Evolutionary conservation across 805 yeast genomes (phyloP).

Genomic region (Saccharomyces eubayanus): DNA sequence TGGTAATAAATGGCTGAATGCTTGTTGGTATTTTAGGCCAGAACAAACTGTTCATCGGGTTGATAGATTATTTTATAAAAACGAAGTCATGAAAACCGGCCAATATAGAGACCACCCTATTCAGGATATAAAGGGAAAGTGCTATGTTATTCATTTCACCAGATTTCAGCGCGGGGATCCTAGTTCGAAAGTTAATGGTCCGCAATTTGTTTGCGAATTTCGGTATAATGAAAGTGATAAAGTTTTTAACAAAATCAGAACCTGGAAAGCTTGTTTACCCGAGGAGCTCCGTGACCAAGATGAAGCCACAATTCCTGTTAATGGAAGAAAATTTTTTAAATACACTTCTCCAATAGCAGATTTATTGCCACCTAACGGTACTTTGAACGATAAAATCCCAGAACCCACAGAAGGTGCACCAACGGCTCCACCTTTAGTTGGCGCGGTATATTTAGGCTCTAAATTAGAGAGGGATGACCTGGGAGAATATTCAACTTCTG

Average conservation of each 20-base stretch:
- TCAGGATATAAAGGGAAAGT: slow-evolving; percentile 82
- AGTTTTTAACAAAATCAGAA: slow-evolving; percentile 86
- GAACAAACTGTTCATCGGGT: slow-evolving; percentile 94
- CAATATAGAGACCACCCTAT: slow-evolving; percentile 91
- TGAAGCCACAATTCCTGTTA: slow-evolving; percentile 70
- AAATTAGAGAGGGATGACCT: slow-evolving; percentile 72
- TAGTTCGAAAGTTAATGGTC: slow-evolving; percentile 66
- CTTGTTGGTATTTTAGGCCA: slow-evolving; percentile 96
- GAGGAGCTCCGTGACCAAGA: slow-evolving; percentile 84
- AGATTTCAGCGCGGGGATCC: slow-evolving; percentile 94
- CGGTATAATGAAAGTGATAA: slow-evolving; percentile 88
- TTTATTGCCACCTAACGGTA: slow-evolving; percentile 65
- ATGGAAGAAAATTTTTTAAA: slow-evolving; percentile 57
- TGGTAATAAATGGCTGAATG: slow-evolving; percentile 80
- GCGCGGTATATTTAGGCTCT: slow-evolving; percentile 79
- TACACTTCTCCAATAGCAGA: slow-evolving; percentile 80
- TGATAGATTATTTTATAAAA: slow-evolving; percentile 82
- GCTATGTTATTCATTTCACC: slow-evolving; percentile 90
- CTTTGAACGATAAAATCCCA: slow-evolving; percentile 68
- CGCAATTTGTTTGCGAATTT: slow-evolving; percentile 87
- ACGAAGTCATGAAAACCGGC: slow-evolving; percentile 94
- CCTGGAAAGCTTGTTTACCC: slow-evolving; percentile 98
- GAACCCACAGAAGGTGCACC: slow-evolving; percentile 73
- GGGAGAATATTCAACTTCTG: slow-evolving; percentile 58
- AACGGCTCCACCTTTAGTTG: slow-evolving; percentile 86